Conservation (phyloP, 108 stramenopile genomes). For the Nannochloropsis gaditana region DNA sequence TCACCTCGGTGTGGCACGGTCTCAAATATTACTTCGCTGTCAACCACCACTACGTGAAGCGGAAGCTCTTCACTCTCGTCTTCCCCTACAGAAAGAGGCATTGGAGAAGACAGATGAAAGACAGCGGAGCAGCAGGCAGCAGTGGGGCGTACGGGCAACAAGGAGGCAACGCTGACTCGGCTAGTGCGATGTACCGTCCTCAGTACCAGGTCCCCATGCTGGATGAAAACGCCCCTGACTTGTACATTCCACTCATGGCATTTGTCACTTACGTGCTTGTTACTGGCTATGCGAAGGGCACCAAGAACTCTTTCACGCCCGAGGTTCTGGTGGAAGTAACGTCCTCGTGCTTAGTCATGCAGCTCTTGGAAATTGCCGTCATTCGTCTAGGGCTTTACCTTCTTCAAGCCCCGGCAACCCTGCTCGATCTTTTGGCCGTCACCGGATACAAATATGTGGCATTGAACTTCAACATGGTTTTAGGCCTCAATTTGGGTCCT, state of each 20-base stretch:
- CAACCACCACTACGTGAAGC: slow-evolving; percentile 82
- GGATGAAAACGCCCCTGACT: slow-evolving; percentile 92
- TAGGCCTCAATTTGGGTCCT: slow-evolving; percentile 21
- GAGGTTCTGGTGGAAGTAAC: slow-evolving; percentile 67
- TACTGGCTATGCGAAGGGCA: slow-evolving; percentile 81
- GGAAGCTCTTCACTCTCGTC: slow-evolving; percentile 74
- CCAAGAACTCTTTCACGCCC: slow-evolving; percentile 74
- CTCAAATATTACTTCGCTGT: slow-evolving; percentile 87
- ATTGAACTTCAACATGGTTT: slow-evolving; percentile 29
- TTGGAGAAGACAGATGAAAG: slow-evolving; percentile 63
- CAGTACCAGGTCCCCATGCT: slow-evolving; percentile 66
- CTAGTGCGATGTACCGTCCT: background rate
- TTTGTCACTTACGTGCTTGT: slow-evolving; percentile 88
- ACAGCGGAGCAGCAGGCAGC: slow-evolving; percentile 26
- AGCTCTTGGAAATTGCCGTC: slow-evolving; percentile 75
- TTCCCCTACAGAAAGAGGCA: slow-evolving; percentile 72
- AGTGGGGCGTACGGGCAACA: slow-evolving; percentile 17
- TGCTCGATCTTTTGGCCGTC: slow-evolving; percentile 50
- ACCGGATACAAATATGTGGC: slow-evolving; percentile 59
- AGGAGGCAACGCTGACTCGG: background rate
- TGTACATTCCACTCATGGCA: slow-evolving; percentile 92
- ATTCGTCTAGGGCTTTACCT: slow-evolving; percentile 82
- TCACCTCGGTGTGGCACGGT: slow-evolving; percentile 53
- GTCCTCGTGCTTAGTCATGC: slow-evolving; percentile 73
- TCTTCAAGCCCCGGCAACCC: slow-evolving; percentile 53